phyloP scores from a whole-genome alignment of 192 early-diverging fungal species.

The Umbelopsis sp. region DNA sequence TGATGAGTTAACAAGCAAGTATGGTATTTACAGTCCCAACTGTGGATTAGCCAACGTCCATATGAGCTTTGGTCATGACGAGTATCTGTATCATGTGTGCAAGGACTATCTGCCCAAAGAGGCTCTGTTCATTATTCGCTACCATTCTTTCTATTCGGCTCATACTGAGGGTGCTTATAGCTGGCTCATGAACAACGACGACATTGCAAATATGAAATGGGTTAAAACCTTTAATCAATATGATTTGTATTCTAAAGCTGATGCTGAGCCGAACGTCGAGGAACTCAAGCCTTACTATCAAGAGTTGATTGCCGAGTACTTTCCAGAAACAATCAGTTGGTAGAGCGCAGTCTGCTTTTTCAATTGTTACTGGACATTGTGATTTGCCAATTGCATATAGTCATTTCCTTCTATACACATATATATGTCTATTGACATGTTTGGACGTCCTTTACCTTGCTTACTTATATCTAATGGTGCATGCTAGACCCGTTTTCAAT shows the following conservation, averaged over 20 bases:
- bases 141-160: conserved; percentile 55
- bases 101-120: conserved; percentile 47
- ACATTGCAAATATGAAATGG: conserved; percentile 46
- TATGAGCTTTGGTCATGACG: conserved; percentile 58
- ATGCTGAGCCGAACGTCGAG: conserved; percentile 39
- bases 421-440: too few species aligned
- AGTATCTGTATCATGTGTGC: conserved; percentile 54
- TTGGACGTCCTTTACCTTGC: too few species aligned
- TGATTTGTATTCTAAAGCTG: conserved; percentile 57
- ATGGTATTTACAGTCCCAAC: conserved; percentile 49
- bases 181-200: conserved; percentile 47
- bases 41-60: conserved; percentile 53
- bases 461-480: too few species aligned
- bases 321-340: conserved; percentile 49
- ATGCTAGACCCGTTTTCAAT: too few species aligned
- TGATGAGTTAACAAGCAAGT: conserved; percentile 32
- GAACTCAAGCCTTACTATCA: conserved; percentile 46
- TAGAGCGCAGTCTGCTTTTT: conserved; percentile 11
- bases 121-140: conserved; percentile 50
- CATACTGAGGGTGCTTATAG: conserved; percentile 47
- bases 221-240: conserved; percentile 55
- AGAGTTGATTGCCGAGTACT: conserved; percentile 48
- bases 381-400: too few species aligned
- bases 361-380: too few species aligned
- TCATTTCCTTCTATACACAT: too few species aligned